Percentiles rank a stretch among this genome's conserved stretches.
Evolutionary conservation across 768 basidiomycete species (phyloP).

Genomic region (Russula sp.): DNA sequence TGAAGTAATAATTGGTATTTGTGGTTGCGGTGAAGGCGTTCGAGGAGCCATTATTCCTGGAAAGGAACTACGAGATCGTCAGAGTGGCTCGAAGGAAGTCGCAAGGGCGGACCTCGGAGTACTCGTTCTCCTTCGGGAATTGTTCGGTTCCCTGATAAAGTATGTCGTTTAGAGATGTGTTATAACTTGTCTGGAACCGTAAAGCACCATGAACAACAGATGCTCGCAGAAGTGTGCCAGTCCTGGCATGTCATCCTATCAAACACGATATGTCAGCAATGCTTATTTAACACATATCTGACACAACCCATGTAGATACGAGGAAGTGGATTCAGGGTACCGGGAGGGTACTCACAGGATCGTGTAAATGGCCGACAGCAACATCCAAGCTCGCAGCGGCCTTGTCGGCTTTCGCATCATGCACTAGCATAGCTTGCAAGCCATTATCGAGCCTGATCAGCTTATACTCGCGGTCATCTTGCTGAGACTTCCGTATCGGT

Average conservation of each 20-base stretch:
- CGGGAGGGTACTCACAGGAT: constrained; percentile 59
- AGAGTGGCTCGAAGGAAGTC: constrained; percentile 3
- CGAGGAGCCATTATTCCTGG: constrained; percentile 78
- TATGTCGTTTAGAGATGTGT: background rate
- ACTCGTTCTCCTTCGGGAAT: constrained; percentile 92
- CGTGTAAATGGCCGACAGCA: constrained; percentile 86
- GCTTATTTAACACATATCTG: background rate
- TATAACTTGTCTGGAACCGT: background rate
- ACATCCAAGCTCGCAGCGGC: constrained; percentile 93
- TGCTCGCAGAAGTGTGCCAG: constrained; percentile 97
- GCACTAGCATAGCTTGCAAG: constrained; percentile 77
- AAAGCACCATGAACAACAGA: constrained; percentile 84
- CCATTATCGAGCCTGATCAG: constrained; percentile 84
- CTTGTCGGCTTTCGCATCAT: constrained; percentile 85
- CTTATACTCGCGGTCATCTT: constrained; percentile 77
- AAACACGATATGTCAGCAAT: background rate
- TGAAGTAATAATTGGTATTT: constrained; percentile 88
- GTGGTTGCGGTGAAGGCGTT: constrained; percentile 92
- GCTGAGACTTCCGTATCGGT: constrained; percentile 60
- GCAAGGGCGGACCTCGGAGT: constrained; percentile 57
- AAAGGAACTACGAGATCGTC: constrained; percentile 47
- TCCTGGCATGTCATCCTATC: constrained; percentile 81
- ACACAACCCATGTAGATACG: background rate
- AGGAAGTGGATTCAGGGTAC: background rate
- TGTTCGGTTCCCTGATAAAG: constrained; percentile 62